phyloP scores from a whole-genome alignment of 805 yeast genomes.

The Lipomyces sp. region DNA sequence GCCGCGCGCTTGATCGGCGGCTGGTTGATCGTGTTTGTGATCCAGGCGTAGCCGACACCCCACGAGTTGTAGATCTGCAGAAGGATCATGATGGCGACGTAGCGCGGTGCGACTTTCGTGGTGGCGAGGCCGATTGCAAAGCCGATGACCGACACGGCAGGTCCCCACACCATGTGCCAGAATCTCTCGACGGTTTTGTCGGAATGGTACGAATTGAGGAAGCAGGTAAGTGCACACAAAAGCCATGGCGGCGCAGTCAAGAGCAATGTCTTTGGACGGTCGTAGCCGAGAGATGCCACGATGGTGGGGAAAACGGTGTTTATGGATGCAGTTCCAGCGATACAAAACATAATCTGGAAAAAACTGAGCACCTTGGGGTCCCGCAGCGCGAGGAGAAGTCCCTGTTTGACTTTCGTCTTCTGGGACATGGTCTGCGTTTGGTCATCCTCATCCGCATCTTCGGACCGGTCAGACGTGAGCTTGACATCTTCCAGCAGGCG shows the following conservation, averaged over 20 bases:
- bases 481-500: conserved; percentile 41
- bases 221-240: conserved; percentile 7
- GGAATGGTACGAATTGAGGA: conserved; percentile 15
- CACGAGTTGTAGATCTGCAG: conserved; percentile 55
- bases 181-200: conserved; percentile 32
- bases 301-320: conserved; percentile 49
- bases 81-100: conserved; percentile 39
- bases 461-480: too few relatives aligned
- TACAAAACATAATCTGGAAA: conserved; percentile 34
- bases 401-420: too few relatives aligned
- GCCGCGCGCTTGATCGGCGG: conserved; percentile 46
- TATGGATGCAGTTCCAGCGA: conserved; percentile 59
- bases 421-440: too few relatives aligned
- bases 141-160: conserved; percentile 44
- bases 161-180: conserved; percentile 48
- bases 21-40: conserved; percentile 52
- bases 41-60: conserved; percentile 52
- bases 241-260: conserved; percentile 34
- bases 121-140: conserved; percentile 51
- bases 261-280: conserved; percentile 49
- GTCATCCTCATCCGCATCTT: too few relatives aligned
- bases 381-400: conserved; percentile 17
- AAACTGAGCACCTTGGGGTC: conserved; percentile 30
- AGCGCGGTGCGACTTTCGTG: conserved; percentile 52
- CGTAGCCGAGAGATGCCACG: conserved; percentile 53